A percentile compares a stretch with the other conserved stretches of the same genome.
phyloP scores from a whole-genome alignment of 2,329 filamentous ascomycete genomes.

The Mycogone perniciosa region DNA sequence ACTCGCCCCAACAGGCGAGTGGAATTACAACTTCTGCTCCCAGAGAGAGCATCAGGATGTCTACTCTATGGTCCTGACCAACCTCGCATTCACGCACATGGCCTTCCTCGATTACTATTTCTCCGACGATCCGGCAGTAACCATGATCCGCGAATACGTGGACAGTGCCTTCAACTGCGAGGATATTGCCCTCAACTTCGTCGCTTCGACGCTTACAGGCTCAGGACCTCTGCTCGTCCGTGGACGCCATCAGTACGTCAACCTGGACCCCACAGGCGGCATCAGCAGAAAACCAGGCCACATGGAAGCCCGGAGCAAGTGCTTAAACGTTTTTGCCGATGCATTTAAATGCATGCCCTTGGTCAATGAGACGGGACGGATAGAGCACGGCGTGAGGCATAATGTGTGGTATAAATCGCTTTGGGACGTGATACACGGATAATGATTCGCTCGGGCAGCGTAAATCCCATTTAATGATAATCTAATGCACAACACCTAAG shows the following conservation, averaged over 20 bases:
- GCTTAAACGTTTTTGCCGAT: slow-evolving; percentile 30
- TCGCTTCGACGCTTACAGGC: slow-evolving; percentile 28
- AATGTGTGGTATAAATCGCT: slow-evolving; percentile 15
- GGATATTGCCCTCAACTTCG: slow-evolving; percentile 35
- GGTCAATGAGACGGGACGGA: slow-evolving; percentile 26
- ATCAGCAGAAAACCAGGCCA: slow-evolving; percentile 30
- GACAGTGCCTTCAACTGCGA: slow-evolving; percentile 36
- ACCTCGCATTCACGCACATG: slow-evolving; percentile 32
- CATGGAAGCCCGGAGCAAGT: slow-evolving; percentile 28
- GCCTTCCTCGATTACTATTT: slow-evolving; percentile 34
- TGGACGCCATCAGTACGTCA: slow-evolving; percentile 27
- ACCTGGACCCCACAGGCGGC: slow-evolving; percentile 25
- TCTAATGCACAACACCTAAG: neutral
- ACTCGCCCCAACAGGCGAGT: slow-evolving; percentile 21
- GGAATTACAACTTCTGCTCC: slow-evolving; percentile 29
- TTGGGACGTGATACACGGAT: slow-evolving; percentile 12
- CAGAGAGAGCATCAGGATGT: slow-evolving; percentile 20
- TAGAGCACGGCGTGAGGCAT: slow-evolving; percentile 25
- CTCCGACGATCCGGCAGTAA: slow-evolving; percentile 24
- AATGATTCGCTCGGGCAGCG: slow-evolving; percentile 3
- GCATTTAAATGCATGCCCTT: slow-evolving; percentile 30
- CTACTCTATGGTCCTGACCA: slow-evolving; percentile 33
- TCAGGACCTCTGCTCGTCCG: slow-evolving; percentile 29
- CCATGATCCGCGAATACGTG: slow-evolving; percentile 30
- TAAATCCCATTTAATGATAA: neutral